These are phyloP conservation scores for Schwanniomyces vanrijiae DNA, from an alignment of 805 yeast genomes.

Conservation along the genomic window DNA sequence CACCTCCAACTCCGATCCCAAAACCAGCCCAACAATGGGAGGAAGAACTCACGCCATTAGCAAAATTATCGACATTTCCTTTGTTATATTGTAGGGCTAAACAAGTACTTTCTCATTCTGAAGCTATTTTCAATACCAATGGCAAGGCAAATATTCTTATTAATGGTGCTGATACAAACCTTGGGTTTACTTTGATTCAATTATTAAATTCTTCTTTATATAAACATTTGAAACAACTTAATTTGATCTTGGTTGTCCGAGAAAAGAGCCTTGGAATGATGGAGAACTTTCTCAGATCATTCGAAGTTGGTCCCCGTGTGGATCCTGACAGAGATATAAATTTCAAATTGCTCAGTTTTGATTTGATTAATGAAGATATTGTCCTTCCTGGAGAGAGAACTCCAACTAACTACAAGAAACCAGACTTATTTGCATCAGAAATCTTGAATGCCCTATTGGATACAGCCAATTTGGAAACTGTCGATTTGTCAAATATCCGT, in stretches of 20 bases:
- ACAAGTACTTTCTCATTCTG: slow-evolving; percentile 30
- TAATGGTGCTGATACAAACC: slow-evolving; percentile 43
- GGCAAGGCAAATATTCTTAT: slow-evolving; percentile 31
- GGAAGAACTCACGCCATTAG: slow-evolving; percentile 25
- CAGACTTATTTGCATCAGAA: slow-evolving; percentile 37
- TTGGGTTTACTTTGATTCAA: slow-evolving; percentile 38
- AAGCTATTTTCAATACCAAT: slow-evolving; percentile 10
- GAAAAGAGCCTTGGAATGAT: slow-evolving; percentile 19
- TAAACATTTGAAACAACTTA: slow-evolving; percentile 20
- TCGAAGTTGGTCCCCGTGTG: slow-evolving; percentile 16
- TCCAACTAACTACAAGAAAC: slow-evolving; percentile 37
- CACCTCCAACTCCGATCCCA: too few relatives aligned
- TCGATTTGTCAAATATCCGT: slow-evolving; percentile 19
- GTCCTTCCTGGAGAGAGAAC: slow-evolving; percentile 33
- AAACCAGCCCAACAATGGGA: slow-evolving; percentile 5
- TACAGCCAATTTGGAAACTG: slow-evolving; percentile 9
- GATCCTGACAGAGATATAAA: slow-evolving; percentile 21
- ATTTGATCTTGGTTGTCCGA: slow-evolving; percentile 31
- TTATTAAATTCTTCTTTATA: slow-evolving; percentile 28
- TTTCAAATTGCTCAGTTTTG: slow-evolving; percentile 31
- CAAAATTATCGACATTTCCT: slow-evolving; percentile 33
- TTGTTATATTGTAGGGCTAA: slow-evolving; percentile 38
- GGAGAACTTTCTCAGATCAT: slow-evolving; percentile 17
- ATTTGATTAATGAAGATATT: slow-evolving; percentile 33
- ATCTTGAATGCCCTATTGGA: slow-evolving; percentile 31